Conservation (phyloP, 345 rosid species). For the Melastoma malabathricum region DNA sequence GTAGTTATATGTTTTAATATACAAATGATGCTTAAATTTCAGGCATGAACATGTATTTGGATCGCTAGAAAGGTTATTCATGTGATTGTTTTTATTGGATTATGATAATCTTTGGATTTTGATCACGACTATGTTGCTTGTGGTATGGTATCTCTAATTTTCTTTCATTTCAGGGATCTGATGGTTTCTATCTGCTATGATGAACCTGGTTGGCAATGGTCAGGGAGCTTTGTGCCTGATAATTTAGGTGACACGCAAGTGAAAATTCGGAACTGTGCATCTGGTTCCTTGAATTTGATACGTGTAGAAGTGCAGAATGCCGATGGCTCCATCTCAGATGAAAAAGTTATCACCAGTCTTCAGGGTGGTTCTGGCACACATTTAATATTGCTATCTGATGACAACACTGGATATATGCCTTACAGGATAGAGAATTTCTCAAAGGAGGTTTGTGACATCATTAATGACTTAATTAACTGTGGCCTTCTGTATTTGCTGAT, state of each 20-base stretch:
- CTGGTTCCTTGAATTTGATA: constrained; percentile 60
- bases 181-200: constrained; percentile 64
- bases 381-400: constrained; percentile 82
- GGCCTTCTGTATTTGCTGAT: neutral
- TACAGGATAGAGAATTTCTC: constrained; percentile 96
- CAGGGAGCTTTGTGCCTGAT: constrained; percentile 93
- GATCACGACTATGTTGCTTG: neutral
- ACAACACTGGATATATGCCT: constrained; percentile 86
- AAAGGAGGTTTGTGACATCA: constrained; percentile 48
- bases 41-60: too few species aligned
- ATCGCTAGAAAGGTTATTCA: too few species aligned
- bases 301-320: constrained; percentile 93
- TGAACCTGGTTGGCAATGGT: constrained; percentile 99
- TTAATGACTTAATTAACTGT: neutral
- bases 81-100: too few species aligned
- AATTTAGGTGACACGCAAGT: constrained; percentile 88
- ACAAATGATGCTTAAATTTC: too few species aligned
- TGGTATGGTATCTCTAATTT: neutral
- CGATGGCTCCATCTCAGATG: constrained; percentile 60
- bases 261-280: constrained; percentile 66
- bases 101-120: too few species aligned
- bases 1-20: too few species aligned
- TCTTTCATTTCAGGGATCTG: constrained; percentile 49
- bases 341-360: constrained; percentile 55
- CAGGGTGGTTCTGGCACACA: constrained; percentile 73